Base-by-base conservation (phyloP, 176 grass and related monocot genomes). In the Stipa capillata region DNA sequence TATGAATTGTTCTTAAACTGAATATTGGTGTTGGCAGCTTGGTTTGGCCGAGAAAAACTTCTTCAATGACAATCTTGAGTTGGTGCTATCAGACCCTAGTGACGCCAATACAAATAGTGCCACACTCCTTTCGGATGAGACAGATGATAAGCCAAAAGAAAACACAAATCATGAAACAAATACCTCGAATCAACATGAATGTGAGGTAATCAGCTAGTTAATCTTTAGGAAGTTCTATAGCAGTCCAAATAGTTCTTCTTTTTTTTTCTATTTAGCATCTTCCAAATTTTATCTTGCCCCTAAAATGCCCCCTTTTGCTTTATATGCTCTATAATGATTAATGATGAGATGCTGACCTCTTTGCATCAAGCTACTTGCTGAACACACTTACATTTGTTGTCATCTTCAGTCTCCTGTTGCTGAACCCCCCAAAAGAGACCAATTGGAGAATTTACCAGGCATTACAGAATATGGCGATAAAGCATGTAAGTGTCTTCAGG, bases 81-180 rank as follows among this genome's bases (percentile, higher is more conserved):
- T 89, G 81, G 66, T 78, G 64, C 79, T 84, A 34, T 91, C 90
- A 21, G 93, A 97, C 28, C 96, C 88, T 40, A 98, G 96, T 31
- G 96, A 98, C 45, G 89, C 79, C 80, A 94, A 98, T 83, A 98
- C 91, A 39, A 98, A 89, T 51, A 98, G 92, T 43, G 81, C 92
- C 36, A 94, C 88, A 81, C 73, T 91, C 57, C 84, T 91, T 25
- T 94, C 89, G 5, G 91, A 94, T 37, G 92, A 98, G 69, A 94
- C 92, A 9, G 82, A 91, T 60, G 95, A 93, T 72, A 94, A 74
- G 81, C 84, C 78, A 65, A 87, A 87, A 77, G 90, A 90, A 77
- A 82, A 58, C 17, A 65, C 20, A n/a, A 84, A 94, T 82, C 80
- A 82, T 47, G 87, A 90, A 65, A 60, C 32, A 54, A 86, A 75